Conservation (phyloP, 768 basidiomycete genomes). For the Lactarius hatsudake region DNA sequence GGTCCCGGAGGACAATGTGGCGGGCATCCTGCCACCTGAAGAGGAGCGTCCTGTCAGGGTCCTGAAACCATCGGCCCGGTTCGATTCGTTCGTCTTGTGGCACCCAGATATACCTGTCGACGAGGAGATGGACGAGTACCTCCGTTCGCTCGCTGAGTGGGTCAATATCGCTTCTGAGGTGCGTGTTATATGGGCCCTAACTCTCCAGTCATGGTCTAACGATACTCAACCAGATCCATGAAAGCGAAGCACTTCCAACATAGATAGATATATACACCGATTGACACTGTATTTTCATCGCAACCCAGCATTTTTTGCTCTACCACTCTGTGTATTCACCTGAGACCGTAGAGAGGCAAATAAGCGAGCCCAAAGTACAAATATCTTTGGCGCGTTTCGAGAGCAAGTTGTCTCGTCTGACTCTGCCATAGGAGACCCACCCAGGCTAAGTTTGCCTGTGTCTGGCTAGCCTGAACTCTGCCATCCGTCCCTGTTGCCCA, state of each 20-base stretch:
- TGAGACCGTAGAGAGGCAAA: background rate
- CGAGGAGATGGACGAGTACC: constrained; percentile 68
- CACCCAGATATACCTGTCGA: constrained; percentile 69
- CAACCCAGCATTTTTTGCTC: background rate
- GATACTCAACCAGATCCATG: constrained; percentile 8
- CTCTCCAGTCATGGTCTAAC: background rate
- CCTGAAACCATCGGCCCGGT: constrained; percentile 51
- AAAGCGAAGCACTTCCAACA: background rate
- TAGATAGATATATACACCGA: background rate
- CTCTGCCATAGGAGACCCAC: background rate
- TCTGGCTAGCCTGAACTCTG: background rate
- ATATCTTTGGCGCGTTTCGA: background rate
- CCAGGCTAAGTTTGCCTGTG: background rate
- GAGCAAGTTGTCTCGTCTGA: background rate
- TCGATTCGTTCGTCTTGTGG: constrained; percentile 74
- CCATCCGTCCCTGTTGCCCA: background rate
- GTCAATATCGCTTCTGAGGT: constrained; percentile 62
- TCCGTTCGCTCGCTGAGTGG: constrained; percentile 70
- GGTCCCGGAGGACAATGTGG: constrained; percentile 23
- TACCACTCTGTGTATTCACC: background rate
- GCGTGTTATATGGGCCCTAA: constrained; percentile 27
- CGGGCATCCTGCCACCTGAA: constrained; percentile 24
- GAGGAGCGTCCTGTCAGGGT: constrained; percentile 33
- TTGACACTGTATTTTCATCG: background rate
- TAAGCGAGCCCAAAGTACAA: background rate